A percentile compares a stretch with the other conserved stretches of the same genome.
These are phyloP conservation scores for Pseudogymnoascus sp. DNA, from an alignment of 2,329 filamentous ascomycete species.

Conservation along the genomic window DNA sequence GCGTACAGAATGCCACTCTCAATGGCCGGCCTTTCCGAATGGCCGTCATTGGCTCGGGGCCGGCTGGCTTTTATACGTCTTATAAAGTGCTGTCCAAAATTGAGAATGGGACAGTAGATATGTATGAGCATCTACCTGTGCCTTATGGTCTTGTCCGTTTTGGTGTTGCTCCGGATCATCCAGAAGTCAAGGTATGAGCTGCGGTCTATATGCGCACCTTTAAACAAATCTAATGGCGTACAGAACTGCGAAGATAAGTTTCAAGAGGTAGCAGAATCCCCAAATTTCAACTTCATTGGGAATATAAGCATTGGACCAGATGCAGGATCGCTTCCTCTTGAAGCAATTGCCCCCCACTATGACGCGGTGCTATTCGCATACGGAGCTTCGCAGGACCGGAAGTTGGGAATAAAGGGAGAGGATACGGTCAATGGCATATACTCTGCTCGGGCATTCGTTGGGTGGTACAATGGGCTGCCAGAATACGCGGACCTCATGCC, in stretches of 20 bases:
- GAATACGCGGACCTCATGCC: slow-evolving; percentile 68
- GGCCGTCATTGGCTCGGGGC: slow-evolving; percentile 86
- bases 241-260: slow-evolving; percentile 96
- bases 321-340: slow-evolving; percentile 52
- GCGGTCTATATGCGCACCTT: not conserved
- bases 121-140: slow-evolving; percentile 92
- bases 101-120: slow-evolving; percentile 68
- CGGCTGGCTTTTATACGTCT: slow-evolving; percentile 91
- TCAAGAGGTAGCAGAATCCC: slow-evolving; percentile 72
- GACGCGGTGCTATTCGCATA: slow-evolving; percentile 90
- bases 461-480: slow-evolving; percentile 96
- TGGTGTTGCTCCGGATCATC: slow-evolving; percentile 96
- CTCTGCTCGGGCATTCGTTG: slow-evolving; percentile 87
- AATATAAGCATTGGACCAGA: slow-evolving; percentile 69
- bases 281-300: slow-evolving; percentile 82
- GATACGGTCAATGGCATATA: slow-evolving; percentile 63
- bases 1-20: slow-evolving; percentile 18
- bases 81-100: slow-evolving; percentile 75
- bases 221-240: slow-evolving; percentile 13
- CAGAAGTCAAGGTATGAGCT: slow-evolving; percentile 76
- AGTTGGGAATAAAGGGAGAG: slow-evolving; percentile 73
- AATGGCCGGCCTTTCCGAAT: slow-evolving; percentile 56
- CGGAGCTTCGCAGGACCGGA: slow-evolving; percentile 76
- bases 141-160: slow-evolving; percentile 89
- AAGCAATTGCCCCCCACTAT: slow-evolving; percentile 69